A percentile compares a stretch with the other conserved stretches of the same genome.
Conservation (phyloP, 495 filamentous ascomycete genomes). For the Articulospora tetracladia region DNA sequence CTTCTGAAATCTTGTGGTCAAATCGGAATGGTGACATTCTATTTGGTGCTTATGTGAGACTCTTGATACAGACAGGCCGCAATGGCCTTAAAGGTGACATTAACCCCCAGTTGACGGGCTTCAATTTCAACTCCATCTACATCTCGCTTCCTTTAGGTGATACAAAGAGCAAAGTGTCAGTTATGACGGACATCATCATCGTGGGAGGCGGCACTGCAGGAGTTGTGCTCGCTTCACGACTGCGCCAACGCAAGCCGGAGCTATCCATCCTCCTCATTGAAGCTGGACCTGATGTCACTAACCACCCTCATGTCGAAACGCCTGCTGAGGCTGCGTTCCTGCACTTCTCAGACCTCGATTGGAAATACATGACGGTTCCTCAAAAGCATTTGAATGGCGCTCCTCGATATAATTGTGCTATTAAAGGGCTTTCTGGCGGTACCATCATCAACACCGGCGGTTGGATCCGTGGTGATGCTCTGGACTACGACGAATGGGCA, state of each 20-base stretch:
- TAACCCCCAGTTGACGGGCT: too few relatives aligned
- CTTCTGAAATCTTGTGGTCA: too few relatives aligned
- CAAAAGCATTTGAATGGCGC: slow-evolving; percentile 27
- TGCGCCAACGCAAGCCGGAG: slow-evolving; percentile 35
- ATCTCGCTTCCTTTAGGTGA: too few relatives aligned
- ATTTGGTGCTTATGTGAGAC: too few relatives aligned
- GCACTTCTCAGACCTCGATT: slow-evolving; percentile 30
- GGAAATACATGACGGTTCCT: slow-evolving; percentile 30
- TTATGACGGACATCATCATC: slow-evolving; percentile 65
- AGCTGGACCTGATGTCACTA: slow-evolving; percentile 38
- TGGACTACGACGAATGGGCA: slow-evolving; percentile 39
- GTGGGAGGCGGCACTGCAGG: slow-evolving; percentile 83
- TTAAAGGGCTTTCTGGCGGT: slow-evolving; percentile 35
- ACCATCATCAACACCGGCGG: slow-evolving; percentile 31
- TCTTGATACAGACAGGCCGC: too few relatives aligned
- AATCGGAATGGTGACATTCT: too few relatives aligned
- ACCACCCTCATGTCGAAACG: slow-evolving; percentile 11
- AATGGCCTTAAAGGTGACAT: too few relatives aligned
- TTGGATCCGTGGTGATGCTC: slow-evolving; percentile 33
- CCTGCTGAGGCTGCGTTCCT: slow-evolving; percentile 7
- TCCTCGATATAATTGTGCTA: slow-evolving; percentile 22
- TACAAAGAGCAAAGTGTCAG: too few relatives aligned
- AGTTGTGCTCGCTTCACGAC: slow-evolving; percentile 63
- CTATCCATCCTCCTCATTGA: slow-evolving; percentile 47
- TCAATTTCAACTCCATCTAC: too few relatives aligned